A percentile compares a stretch with the other conserved stretches of the same genome.
These are phyloP conservation scores for Fusarium marasasianum DNA, from an alignment of 2,329 filamentous ascomycete species.

Conservation along the genomic window DNA sequence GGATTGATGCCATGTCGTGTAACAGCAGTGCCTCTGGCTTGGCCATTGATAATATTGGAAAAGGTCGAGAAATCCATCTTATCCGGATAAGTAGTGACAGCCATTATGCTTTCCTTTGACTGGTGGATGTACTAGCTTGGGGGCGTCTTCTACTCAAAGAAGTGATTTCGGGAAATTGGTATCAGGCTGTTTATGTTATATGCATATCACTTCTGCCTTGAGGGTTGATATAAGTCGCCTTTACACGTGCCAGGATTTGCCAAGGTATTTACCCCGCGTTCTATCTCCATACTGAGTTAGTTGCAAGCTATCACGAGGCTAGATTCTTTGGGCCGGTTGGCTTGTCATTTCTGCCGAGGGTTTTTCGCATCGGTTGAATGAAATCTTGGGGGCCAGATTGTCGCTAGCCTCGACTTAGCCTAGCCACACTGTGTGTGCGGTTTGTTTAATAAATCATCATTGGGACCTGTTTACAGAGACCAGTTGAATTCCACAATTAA, in stretches of 20 bases:
- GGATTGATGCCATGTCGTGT: neutral
- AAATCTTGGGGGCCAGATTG: neutral
- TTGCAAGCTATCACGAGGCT: neutral
- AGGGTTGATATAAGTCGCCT: neutral
- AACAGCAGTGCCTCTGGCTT: neutral
- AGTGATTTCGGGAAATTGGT: neutral
- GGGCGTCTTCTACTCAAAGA: neutral
- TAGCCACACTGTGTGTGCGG: neutral
- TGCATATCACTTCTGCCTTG: neutral
- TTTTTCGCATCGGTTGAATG: neutral
- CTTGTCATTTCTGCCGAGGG: constrained; percentile 1
- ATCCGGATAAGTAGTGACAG: neutral
- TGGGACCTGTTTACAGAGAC: neutral
- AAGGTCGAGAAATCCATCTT: neutral
- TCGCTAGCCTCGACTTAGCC: neutral
- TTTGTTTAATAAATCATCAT: neutral
- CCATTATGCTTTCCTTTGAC: neutral
- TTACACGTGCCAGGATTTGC: neutral
- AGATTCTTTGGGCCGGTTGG: neutral
- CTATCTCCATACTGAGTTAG: neutral
- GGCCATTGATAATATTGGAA: neutral
- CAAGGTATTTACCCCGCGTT: neutral
- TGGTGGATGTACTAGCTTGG: neutral
- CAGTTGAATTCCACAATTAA: neutral
- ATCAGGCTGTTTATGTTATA: neutral